Base-by-base conservation (phyloP, 1,284 basidiomycete genomes). In the Ustilago loliicola region DNA sequence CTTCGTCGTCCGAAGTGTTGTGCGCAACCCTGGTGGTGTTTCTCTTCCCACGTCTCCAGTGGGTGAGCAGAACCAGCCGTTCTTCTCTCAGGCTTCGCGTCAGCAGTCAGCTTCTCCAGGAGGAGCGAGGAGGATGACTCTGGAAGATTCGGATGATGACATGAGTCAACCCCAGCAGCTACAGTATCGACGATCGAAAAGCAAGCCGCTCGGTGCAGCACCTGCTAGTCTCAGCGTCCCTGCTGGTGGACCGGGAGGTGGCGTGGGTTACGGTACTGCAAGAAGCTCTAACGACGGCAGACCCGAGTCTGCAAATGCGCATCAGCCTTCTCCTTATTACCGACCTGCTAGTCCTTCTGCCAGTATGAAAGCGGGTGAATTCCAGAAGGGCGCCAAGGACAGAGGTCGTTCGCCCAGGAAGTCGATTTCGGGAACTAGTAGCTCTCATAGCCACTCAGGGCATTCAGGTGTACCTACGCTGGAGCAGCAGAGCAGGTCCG, bases 241-340 rank as follows among this genome's bases (percentile, higher is more conserved):
- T 3, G 66, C 79, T n/a, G 82, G 82, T 23, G 82, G 82, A 19
- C 80, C 80, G 2, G 82, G 82, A 1, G 82, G 82, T 3, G 82
- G 82, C 1, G 67, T 79, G 0, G 82, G 82, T 5, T 83, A 83
- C 42, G 82, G 82, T 0, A 80, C 75, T 13, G 76, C 80, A 3
- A 53, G 40, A 17, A 77, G 72, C 32, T 75, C 68, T 48, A 83
- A 83, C 55, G 82, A 83, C 57, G 82, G 82, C 19, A 58, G 81
- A 27, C 81, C 74, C 1, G 80, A 82, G 42, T 61, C 69, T 10
- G 58, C 64, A 9, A 30, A 32, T 21, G 51, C 36, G 1, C 21
- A 30, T 4, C 53, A 58, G 13, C 57, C 54, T 9, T 63, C 65
- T 34, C 72, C 72, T 0, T 75, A 66, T 27, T 65, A 67, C 29